phyloP scores from a whole-genome alignment of 805 yeast genomes.

The Zygotorulaspora sp. region DNA sequence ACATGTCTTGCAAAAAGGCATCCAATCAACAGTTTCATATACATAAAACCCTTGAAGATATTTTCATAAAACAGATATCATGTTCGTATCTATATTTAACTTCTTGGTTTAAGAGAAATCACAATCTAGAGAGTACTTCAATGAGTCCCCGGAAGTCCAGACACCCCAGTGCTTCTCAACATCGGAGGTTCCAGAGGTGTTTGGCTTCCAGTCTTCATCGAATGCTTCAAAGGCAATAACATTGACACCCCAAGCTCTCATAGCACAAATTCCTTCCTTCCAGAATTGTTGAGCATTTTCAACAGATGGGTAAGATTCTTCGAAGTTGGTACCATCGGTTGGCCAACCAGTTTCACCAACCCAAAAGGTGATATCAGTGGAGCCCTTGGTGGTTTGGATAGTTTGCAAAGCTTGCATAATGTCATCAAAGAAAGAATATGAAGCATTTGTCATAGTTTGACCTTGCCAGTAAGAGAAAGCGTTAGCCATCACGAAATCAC shows the following conservation, averaged over 20 bases:
- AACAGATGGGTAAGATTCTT: conserved; percentile 60
- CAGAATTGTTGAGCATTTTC: conserved; percentile 75
- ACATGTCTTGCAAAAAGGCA: no score
- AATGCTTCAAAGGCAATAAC: conserved; percentile 91
- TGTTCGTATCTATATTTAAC: background rate
- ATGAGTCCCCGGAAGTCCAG: conserved; percentile 48
- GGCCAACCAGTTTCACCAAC: conserved; percentile 99
- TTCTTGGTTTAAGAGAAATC: conserved; percentile 36
- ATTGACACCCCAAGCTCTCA: conserved; percentile 94
- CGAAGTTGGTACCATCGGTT: conserved; percentile 72
- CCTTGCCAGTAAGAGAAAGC: conserved; percentile 99
- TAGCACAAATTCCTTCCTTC: conserved; percentile 86
- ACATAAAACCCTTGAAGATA: no score
- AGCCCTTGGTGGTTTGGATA: conserved; percentile 81
- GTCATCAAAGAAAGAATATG: conserved; percentile 92
- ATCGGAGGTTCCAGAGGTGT: conserved; percentile 74
- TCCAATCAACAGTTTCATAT: no score
- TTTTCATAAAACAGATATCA: background rate
- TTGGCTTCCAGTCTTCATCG: conserved; percentile 96
- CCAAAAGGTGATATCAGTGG: conserved; percentile 84
- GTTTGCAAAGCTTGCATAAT: conserved; percentile 94
- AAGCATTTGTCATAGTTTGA: conserved; percentile 74
- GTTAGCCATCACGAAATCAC: conserved; percentile 86
- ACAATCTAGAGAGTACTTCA: conserved; percentile 48
- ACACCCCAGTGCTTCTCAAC: conserved; percentile 97